These are phyloP conservation scores for Euptelea pleiosperma DNA, from an alignment of 164 flowering plant genomes.

Conservation along the genomic window DNA sequence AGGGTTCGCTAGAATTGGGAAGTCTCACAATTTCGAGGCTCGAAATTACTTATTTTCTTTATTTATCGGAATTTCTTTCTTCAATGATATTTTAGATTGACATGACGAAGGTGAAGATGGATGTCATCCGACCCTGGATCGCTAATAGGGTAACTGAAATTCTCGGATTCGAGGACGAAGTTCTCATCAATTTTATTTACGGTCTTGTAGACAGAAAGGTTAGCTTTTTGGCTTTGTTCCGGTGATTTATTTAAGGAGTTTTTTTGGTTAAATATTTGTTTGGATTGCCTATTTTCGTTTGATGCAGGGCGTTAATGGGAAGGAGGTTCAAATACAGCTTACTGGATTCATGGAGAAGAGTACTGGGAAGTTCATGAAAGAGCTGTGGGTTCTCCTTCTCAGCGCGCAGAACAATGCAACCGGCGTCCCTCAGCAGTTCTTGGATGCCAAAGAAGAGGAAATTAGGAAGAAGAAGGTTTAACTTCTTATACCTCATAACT, in stretches of 20 bases:
- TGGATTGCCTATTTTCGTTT: constrained; percentile 1
- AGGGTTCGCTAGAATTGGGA: constrained; percentile 3
- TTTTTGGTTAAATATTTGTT: background rate
- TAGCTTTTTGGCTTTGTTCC: background rate
- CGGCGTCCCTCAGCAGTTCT: constrained; percentile 93
- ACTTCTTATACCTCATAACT: background rate
- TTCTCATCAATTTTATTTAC: constrained; percentile 82
- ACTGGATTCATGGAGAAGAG: constrained; percentile 99
- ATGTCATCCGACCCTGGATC: constrained; percentile 90
- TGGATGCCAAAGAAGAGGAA: constrained; percentile 96
- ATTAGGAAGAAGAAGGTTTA: constrained; percentile 69
- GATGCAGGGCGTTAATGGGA: constrained; percentile 82
- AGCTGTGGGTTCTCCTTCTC: constrained; percentile 84
- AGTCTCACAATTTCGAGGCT: background rate
- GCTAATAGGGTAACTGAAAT: constrained; percentile 85
- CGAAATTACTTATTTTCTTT: background rate
- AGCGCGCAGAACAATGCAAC: constrained; percentile 90
- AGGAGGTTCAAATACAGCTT: constrained; percentile 79
- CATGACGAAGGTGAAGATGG: constrained; percentile 81
- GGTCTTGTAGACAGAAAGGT: constrained; percentile 89
- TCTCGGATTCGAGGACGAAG: constrained; percentile 96
- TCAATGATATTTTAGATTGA: constrained; percentile 55
- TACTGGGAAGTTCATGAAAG: constrained; percentile 96
- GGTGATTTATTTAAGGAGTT: background rate
- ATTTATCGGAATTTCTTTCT: background rate